phyloP scores from a whole-genome alignment of 1,284 basidiomycete genomes.

The Apiotrichum siamense region DNA sequence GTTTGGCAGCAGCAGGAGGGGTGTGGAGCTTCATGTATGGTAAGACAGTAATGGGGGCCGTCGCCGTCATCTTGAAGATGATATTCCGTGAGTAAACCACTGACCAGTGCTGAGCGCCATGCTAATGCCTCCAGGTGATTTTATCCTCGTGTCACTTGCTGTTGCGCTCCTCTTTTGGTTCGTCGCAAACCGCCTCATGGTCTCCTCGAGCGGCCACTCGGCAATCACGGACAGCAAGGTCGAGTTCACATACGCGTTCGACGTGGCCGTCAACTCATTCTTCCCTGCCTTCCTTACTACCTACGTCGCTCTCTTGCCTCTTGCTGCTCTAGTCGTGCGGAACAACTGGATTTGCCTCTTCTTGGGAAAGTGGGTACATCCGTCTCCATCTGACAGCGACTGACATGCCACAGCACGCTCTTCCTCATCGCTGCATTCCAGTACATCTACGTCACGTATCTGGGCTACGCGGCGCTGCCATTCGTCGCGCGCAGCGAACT shows the following conservation, averaged over 20 bases:
- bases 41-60: slow-evolving; percentile 54
- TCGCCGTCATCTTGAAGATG: slow-evolving; percentile 69
- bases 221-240: slow-evolving; percentile 65
- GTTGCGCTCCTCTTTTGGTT: slow-evolving; percentile 75
- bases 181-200: slow-evolving; percentile 65
- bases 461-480: slow-evolving; percentile 80
- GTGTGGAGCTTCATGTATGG: slow-evolving; percentile 82
- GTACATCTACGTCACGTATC: slow-evolving; percentile 83
- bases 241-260: slow-evolving; percentile 89
- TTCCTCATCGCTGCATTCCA: slow-evolving; percentile 78
- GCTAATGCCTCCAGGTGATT: slow-evolving; percentile 55
- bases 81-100: slow-evolving; percentile 55
- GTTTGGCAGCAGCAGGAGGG: slow-evolving; percentile 62
- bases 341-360: slow-evolving; percentile 86
- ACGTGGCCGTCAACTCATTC: slow-evolving; percentile 91
- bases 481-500: slow-evolving; percentile 82
- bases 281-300: slow-evolving; percentile 84
- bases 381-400: not conserved
- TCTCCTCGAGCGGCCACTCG: slow-evolving; percentile 58
- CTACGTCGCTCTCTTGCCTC: slow-evolving; percentile 75
- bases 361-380: slow-evolving; percentile 63
- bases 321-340: slow-evolving; percentile 71
- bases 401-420: slow-evolving; percentile 54
- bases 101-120: not conserved
- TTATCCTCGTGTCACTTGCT: slow-evolving; percentile 66